Percentiles rank a stretch among this genome's conserved stretches.
Evolutionary conservation across 306 rosid genomes (phyloP).

Genomic region (Corylus heterophylla): DNA sequence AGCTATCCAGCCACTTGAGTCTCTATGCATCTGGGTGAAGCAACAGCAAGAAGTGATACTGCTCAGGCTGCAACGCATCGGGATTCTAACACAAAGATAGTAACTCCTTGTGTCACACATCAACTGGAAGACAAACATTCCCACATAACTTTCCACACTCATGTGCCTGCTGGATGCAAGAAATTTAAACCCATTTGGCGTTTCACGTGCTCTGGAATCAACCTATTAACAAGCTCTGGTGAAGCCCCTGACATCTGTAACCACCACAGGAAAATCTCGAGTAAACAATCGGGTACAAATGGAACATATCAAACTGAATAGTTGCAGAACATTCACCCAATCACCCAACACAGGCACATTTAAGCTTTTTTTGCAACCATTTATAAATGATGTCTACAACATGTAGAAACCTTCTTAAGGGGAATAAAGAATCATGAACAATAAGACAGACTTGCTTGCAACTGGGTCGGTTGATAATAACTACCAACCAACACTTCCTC

Average conservation of each 20-base stretch:
- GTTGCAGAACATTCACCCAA: background rate
- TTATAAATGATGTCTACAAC: background rate
- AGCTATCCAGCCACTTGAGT: slow-evolving; percentile 43
- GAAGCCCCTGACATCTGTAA: slow-evolving; percentile 77
- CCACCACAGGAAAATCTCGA: background rate
- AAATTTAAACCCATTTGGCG: slow-evolving; percentile 71
- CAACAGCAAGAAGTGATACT: slow-evolving; percentile 43
- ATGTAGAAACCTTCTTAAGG: background rate
- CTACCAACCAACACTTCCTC: background rate
- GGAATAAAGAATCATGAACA: background rate
- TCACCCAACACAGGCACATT: background rate
- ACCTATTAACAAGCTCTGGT: slow-evolving; percentile 75
- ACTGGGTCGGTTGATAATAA: background rate
- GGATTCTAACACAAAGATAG: slow-evolving; percentile 58
- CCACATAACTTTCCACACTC: slow-evolving; percentile 34
- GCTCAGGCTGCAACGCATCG: slow-evolving; percentile 39
- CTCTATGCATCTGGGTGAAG: slow-evolving; percentile 42
- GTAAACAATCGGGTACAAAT: background rate
- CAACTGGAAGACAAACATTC: slow-evolving; percentile 43
- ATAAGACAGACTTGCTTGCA: background rate
- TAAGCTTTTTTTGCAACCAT: background rate
- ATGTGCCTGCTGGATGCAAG: slow-evolving; percentile 59
- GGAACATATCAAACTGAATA: background rate
- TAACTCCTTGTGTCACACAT: slow-evolving; percentile 47
- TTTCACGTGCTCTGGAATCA: slow-evolving; percentile 89